Percentiles rank a stretch among this genome's conserved stretches.
phyloP scores from a whole-genome alignment of 345 rosid genomes.

The Erucastrum elatum region DNA sequence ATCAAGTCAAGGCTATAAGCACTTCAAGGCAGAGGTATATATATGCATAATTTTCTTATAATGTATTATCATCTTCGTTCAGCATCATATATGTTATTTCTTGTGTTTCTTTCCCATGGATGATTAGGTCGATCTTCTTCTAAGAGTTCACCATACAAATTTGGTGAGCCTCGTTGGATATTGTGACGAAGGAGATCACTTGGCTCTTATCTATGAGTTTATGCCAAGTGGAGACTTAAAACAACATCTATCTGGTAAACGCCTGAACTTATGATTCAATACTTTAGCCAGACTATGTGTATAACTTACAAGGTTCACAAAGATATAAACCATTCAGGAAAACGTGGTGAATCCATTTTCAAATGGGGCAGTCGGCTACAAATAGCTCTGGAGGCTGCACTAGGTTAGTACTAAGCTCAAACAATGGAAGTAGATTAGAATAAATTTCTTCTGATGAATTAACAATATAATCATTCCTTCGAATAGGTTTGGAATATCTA shows the following conservation, averaged over 20 bases:
- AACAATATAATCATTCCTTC: neutral
- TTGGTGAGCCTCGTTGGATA: slow-evolving; percentile 49
- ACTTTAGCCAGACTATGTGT: neutral
- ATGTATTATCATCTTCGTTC: neutral
- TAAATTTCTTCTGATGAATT: neutral
- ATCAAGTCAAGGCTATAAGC: slow-evolving; percentile 46
- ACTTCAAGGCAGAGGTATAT: too few species aligned
- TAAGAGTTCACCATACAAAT: slow-evolving; percentile 49
- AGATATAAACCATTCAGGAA: slow-evolving; percentile 15
- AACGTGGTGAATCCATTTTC: neutral
- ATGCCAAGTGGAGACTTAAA: slow-evolving; percentile 46
- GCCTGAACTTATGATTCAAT: neutral
- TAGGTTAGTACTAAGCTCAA: slow-evolving; percentile 14
- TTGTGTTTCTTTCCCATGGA: neutral
- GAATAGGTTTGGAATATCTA: slow-evolving; percentile 47
- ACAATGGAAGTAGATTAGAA: neutral
- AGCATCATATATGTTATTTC: neutral
- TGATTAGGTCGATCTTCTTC: slow-evolving; percentile 45
- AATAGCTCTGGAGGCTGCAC: slow-evolving; percentile 50
- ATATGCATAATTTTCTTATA: neutral
- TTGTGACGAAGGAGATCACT: slow-evolving; percentile 42
- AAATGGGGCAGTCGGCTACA: slow-evolving; percentile 44
- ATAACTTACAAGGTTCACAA: neutral
- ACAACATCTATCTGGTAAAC: slow-evolving; percentile 40
- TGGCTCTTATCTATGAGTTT: slow-evolving; percentile 47